Evolutionary conservation across 306 rosid species (phyloP).

Genomic region (Quercus cerris): DNA sequence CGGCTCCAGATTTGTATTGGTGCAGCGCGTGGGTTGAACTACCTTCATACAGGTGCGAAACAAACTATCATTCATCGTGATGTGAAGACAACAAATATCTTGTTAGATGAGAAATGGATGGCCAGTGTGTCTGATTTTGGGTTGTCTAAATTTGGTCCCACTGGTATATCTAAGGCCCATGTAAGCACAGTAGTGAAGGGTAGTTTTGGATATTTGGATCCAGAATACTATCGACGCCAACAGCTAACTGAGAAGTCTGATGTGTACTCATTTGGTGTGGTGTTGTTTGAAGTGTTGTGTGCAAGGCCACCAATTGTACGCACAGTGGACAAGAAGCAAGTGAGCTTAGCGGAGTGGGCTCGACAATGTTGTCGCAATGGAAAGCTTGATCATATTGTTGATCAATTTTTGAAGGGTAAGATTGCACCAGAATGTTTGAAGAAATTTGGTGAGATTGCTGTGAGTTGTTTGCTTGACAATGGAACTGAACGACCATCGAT

Average conservation of each 20-base stretch:
- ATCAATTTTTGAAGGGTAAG: constrained; percentile 23
- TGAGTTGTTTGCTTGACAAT: constrained; percentile 47
- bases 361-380: constrained; percentile 4
- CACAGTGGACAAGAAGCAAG: not conserved
- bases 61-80: constrained; percentile 29
- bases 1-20: constrained; percentile 18
- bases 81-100: constrained; percentile 21
- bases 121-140: constrained; percentile 33
- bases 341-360: constrained; percentile 12
- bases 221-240: constrained; percentile 3
- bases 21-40: constrained; percentile 6
- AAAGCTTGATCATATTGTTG: constrained; percentile 25
- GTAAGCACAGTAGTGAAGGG: constrained; percentile 26
- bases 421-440: constrained; percentile 27
- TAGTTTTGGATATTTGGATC: constrained; percentile 33
- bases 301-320: constrained; percentile 2
- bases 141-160: constrained; percentile 7
- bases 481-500: constrained; percentile 49
- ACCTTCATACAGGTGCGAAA: constrained; percentile 23
- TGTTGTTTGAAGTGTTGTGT: constrained; percentile 24
- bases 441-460: constrained; percentile 38
- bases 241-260: constrained; percentile 23
- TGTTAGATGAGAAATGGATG: constrained; percentile 21
- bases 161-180: constrained; percentile 8
- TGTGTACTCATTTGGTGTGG: constrained; percentile 35